These are phyloP conservation scores for Candida anutae DNA, from an alignment of 1,139 yeast genomes.

Conservation along the genomic window DNA sequence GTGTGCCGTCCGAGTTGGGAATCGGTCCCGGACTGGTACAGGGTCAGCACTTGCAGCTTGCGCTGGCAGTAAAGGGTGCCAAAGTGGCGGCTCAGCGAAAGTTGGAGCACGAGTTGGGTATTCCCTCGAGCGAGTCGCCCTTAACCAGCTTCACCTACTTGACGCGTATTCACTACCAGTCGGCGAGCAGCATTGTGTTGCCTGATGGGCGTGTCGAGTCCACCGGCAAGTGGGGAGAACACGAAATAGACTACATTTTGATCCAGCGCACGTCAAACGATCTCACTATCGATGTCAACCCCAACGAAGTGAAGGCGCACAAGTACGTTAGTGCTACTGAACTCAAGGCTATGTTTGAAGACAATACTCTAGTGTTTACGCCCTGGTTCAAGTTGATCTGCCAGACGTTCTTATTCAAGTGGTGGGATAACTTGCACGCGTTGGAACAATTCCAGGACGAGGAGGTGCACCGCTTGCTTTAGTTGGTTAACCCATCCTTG, in stretches of 20 bases:
- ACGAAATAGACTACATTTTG: conserved; percentile 91
- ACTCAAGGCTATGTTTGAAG: conserved; percentile 69
- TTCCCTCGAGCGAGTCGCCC: conserved; percentile 56
- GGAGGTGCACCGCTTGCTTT: conserved; percentile 40
- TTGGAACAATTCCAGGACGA: conserved; percentile 41
- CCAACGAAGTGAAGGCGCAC: conserved; percentile 79
- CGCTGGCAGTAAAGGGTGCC: conserved; percentile 62
- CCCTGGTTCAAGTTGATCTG: conserved; percentile 98
- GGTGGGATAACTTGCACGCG: conserved; percentile 81
- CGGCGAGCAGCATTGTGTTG: conserved; percentile 62
- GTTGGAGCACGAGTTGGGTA: conserved; percentile 88
- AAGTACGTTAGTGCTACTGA: conserved; percentile 65
- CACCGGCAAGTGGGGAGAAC: conserved; percentile 88
- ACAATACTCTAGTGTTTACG: conserved; percentile 61
- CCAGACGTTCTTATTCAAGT: conserved; percentile 77
- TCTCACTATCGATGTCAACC: conserved; percentile 44
- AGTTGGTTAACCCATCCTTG: too few relatives aligned
- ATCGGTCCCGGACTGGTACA: conserved; percentile 15
- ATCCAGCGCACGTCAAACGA: conserved; percentile 60
- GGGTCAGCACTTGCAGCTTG: conserved; percentile 36
- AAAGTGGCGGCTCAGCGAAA: conserved; percentile 88
- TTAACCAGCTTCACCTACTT: conserved; percentile 65
- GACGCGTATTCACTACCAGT: conserved; percentile 91
- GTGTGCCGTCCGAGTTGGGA: conserved; percentile 77
- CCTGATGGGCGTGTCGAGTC: conserved; percentile 27